A percentile compares a stretch with the other conserved stretches of the same genome.
phyloP scores from a whole-genome alignment of 106 monocot genomes.

The Platanthera zijinensis region DNA sequence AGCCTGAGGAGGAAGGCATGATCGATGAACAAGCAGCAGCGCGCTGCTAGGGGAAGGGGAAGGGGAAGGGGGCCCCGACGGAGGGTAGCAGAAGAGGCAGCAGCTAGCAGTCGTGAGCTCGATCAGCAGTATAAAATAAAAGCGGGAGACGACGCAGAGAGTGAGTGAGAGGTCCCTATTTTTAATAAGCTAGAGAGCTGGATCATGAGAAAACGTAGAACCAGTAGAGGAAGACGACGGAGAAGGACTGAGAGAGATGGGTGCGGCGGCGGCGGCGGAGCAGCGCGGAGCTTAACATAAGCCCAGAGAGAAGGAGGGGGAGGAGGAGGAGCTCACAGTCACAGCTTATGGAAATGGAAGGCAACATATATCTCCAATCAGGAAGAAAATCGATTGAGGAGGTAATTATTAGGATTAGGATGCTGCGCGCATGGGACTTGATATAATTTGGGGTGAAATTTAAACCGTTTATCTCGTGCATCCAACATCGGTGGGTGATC shows the following conservation, averaged over 20 bases:
- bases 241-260: conserved; percentile 60
- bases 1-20: conserved; percentile 16
- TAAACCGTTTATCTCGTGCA: too few species aligned
- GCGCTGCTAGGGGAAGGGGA: too few species aligned
- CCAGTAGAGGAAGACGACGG: conserved; percentile 78
- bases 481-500: too few species aligned
- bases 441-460: too few species aligned
- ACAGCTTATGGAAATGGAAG: too few species aligned
- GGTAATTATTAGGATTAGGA: conserved; percentile 3
- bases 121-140: background rate
- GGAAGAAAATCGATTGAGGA: conserved; percentile 34
- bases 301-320: conserved; percentile 33
- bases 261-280: conserved; percentile 39
- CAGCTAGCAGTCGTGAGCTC: too few species aligned
- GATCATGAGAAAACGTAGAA: conserved; percentile 68
- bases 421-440: conserved; percentile 14
- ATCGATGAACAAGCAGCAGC: background rate
- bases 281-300: conserved; percentile 66
- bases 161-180: background rate
- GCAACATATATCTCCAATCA: conserved; percentile 51
- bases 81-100: too few species aligned
- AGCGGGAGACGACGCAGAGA: background rate
- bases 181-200: too few species aligned
- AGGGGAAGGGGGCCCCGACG: too few species aligned
- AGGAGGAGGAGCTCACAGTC: too few species aligned